Evolutionary conservation across 768 basidiomycete species (phyloP).

Genomic region (Boletus speciosus): DNA sequence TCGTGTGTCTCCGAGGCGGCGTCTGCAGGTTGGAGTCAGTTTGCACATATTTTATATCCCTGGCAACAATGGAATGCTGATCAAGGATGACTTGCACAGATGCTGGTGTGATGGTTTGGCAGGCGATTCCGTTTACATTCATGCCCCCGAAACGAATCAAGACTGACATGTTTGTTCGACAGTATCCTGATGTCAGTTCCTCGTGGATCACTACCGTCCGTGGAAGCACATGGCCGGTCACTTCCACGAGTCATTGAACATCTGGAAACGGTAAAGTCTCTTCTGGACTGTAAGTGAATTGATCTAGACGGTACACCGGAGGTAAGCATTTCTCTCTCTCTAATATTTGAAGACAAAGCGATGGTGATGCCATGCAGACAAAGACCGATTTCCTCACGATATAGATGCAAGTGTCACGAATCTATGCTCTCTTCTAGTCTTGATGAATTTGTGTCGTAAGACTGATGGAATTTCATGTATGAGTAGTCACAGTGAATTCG

Average conservation of each 20-base stretch:
- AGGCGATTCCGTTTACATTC: constrained; percentile 23
- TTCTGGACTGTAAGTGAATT: constrained; percentile 48
- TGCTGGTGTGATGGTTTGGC: constrained; percentile 39
- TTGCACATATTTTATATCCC: not conserved
- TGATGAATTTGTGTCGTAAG: not conserved
- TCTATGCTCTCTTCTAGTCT: not conserved
- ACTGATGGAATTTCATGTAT: too few species aligned
- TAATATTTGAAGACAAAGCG: not conserved
- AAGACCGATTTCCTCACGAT: not conserved
- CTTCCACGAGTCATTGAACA: too few species aligned
- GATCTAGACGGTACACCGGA: constrained; percentile 34
- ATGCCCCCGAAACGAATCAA: not conserved
- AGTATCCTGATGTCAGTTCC: constrained; percentile 39
- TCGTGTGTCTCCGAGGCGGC: constrained; percentile 61
- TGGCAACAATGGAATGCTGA: not conserved
- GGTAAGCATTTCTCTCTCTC: constrained; percentile 12
- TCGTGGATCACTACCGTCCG: constrained; percentile 40
- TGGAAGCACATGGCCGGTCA: constrained; percentile 28
- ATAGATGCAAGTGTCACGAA: not conserved
- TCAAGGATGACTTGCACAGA: constrained; percentile 15
- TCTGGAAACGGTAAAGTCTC: too few species aligned
- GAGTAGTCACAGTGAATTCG: too few species aligned
- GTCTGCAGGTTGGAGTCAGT: constrained; percentile 63
- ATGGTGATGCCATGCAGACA: not conserved
- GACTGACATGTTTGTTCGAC: not conserved